A percentile compares a stretch with the other conserved stretches of the same genome.
These are phyloP conservation scores for Eucalyptus virginea DNA, from an alignment of 345 rosid species.

Conservation along the genomic window DNA sequence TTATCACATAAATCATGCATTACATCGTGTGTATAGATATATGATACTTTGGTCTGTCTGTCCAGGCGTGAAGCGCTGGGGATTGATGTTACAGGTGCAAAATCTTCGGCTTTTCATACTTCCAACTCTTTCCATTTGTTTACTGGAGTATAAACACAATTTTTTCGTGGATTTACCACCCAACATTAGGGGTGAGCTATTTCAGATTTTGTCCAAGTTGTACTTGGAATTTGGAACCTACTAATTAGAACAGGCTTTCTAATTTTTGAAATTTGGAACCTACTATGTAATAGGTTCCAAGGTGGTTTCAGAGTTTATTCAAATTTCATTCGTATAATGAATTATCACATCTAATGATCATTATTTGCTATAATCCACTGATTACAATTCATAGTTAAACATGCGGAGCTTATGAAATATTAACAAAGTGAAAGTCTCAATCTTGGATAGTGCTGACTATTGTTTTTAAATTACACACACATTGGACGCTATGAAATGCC, in stretches of 20 bases:
- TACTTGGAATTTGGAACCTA: background rate
- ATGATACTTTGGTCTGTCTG: background rate
- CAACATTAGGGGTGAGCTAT: background rate
- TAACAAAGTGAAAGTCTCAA: background rate
- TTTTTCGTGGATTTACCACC: background rate
- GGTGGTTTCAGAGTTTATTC: too few relatives aligned
- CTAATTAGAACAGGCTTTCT: background rate
- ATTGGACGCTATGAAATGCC: fast-evolving
- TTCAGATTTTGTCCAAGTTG: fast-evolving
- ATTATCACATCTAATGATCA: background rate
- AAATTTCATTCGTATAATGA: background rate
- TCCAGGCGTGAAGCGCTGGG: background rate
- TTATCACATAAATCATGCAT: background rate
- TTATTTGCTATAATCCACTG: too few relatives aligned
- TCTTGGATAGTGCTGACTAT: fast-evolving
- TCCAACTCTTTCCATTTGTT: background rate
- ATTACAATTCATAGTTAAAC: too few relatives aligned
- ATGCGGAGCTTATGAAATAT: too few relatives aligned
- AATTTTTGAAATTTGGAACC: background rate
- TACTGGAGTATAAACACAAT: background rate
- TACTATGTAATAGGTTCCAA: too few relatives aligned
- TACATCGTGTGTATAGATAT: background rate
- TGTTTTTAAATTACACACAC: too few relatives aligned
- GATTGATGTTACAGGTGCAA: background rate
- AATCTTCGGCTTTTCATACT: background rate